phyloP scores from a whole-genome alignment of 257 asterid genomes.

The Capsicum rhomboideum region DNA sequence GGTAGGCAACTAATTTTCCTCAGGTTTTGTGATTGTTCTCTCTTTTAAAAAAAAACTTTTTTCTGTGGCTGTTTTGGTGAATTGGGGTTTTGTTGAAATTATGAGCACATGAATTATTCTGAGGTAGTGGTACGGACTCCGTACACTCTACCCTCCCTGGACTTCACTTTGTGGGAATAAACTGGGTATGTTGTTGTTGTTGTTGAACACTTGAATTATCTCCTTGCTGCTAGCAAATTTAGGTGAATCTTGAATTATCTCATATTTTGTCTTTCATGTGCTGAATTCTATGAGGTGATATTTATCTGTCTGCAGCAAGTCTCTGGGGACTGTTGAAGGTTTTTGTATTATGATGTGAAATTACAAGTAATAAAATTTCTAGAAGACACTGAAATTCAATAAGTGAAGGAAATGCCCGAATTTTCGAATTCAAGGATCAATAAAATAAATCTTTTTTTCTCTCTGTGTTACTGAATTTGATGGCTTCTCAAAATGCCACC shows the following conservation, averaged over 20 bases:
- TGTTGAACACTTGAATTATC: not conserved
- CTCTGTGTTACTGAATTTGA: not conserved
- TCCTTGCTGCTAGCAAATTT: not conserved
- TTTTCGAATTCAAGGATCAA: not conserved
- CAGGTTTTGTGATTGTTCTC: not conserved
- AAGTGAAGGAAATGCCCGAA: not conserved
- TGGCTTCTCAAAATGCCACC: not conserved
- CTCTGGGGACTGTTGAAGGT: not conserved
- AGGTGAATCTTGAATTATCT: not conserved
- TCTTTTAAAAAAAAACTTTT: no score
- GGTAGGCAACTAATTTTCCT: conserved; percentile 39
- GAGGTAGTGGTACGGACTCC: no score
- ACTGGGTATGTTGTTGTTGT: no score
- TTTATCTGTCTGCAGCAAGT: conserved; percentile 15
- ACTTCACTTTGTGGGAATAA: no score
- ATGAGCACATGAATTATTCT: not conserved
- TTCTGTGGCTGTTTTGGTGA: not conserved
- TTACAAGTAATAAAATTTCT: not conserved
- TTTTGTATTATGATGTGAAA: not conserved
- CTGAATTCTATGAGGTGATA: not conserved
- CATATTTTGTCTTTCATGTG: conserved; percentile 26
- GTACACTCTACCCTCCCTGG: no score
- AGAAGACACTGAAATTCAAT: not conserved
- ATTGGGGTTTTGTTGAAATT: not conserved
- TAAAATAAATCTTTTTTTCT: not conserved